phyloP scores from a whole-genome alignment of 495 filamentous ascomycete genomes.

The Hyphodiscus hymeniophilus region DNA sequence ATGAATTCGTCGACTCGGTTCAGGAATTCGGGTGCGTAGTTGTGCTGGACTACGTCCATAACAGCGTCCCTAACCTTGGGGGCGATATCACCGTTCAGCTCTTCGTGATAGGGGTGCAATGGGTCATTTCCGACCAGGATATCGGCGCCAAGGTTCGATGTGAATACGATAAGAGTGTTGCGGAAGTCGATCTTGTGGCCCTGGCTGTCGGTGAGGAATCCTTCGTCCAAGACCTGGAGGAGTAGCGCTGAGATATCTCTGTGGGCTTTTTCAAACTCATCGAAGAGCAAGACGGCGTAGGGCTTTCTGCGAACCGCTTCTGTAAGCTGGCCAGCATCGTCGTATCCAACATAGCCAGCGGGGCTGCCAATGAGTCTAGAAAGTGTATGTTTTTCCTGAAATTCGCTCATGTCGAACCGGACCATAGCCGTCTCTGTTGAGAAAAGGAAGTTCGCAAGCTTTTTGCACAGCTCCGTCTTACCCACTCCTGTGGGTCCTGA shows the following conservation, averaged over 20 bases:
- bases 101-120: conserved; percentile 49
- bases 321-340: conserved; percentile 93
- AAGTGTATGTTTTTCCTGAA: conserved; percentile 95
- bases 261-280: conserved; percentile 97
- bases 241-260: conserved; percentile 91
- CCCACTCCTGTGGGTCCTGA: conserved; percentile 94
- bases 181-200: conserved; percentile 95
- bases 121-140: conserved; percentile 56
- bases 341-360: conserved; percentile 92
- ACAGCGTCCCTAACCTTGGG: conserved; percentile 65
- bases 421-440: conserved; percentile 84
- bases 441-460: conserved; percentile 87
- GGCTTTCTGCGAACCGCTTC: conserved; percentile 93
- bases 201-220: conserved; percentile 90
- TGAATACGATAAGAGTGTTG: conserved; percentile 92
- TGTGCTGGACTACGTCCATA: conserved; percentile 72
- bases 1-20: conserved; percentile 97
- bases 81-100: conserved; percentile 54
- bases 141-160: conserved; percentile 82
- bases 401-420: conserved; percentile 96
- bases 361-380: conserved; percentile 85
- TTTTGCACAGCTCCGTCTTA: conserved; percentile 96
- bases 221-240: conserved; percentile 92
- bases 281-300: conserved; percentile 89
- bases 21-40: conserved; percentile 84